Evolutionary conservation across 2,329 filamentous ascomycete species (phyloP), one percentile per base, ranked within the genome.

Genomic region (Grosmannia clavigera): DNA sequence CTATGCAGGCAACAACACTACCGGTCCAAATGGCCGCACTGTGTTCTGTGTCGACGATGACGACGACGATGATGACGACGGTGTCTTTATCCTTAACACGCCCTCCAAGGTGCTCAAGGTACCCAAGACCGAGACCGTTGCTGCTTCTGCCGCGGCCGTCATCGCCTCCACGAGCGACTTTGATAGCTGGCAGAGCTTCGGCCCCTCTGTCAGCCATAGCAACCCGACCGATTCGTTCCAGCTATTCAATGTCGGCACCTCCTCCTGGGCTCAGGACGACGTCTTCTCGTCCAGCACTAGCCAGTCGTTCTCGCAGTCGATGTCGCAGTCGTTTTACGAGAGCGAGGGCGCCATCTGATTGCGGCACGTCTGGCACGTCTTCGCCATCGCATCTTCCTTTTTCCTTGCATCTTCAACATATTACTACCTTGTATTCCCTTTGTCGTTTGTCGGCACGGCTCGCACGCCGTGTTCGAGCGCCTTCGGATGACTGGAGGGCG

Each of bases 81-180:
- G 67, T 58, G 69, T 71, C 38, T 70, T 68, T 4, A 64, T 69
- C 60, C 68, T 74, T 29, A 68, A 71, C 29, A 75, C 73, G 1
- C 73, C 73, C 2, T 72, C 70, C 27, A 76, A 75, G 68, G 51
- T 22, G n/a, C 61, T 63, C 31, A 27, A 60, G 58, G 38, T 29
- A n/a, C 16, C 43, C 40, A n/a, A 31, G 16, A 31, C 22, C 11
- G 40, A 46, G 16, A 25, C 27, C 5, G 14, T 22, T 6, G 55
- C 40, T 10, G 55, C 27, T 10, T 22, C 40, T 31, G 27, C 27
- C 27, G 40, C 35, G 7, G 16, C 16, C n/a, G 22, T 22, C 7
- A 14, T 27, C 4, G 25, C 25, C 25, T 5, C 50, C 9, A 19
- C 33, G 14, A n/a, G 25, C 12, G 50, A 31, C 25, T 52, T 52